Evolutionary conservation across 805 yeast species (phyloP), one percentile per base, ranked within the genome.

Genomic region (Isabelozyma heimii): DNA sequence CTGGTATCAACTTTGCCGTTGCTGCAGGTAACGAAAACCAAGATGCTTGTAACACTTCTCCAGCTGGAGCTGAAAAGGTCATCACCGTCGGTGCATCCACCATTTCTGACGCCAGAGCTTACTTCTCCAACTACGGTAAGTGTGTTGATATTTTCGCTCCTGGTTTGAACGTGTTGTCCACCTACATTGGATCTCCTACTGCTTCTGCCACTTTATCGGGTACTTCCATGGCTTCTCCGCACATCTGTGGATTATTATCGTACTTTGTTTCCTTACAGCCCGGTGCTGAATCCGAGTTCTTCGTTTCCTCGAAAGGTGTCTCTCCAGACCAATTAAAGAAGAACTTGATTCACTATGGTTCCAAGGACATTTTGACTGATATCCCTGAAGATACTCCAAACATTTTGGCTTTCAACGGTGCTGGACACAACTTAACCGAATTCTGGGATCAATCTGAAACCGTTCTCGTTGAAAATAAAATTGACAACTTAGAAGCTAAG

Each of bases 151-250:
- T 92, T 55, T 92, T 90, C 65, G 99, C 96, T 27, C 99, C 99
- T 20, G 99, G 99, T 63, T 85, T 90, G 61, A 86, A 89, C 66
- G 83, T 92, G 52, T 76, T 86, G 57, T 89, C 97, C 41, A 87
- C 92, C 37, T 88, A 87, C 66, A 87, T 85, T 66, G 94, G 95
- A 41, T 83, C 90, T 4, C 76, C 79, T 46, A 70, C 81, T 47
- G 88, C 91, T 40, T 86, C 92, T 56, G 91, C 94, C 42, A 82
- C 89, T 38, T 76, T 88, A 66, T 87, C 96, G 37, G 99, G 99
- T 72, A 92, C 97, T 9, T 92, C 98, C 13, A 92, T 92, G 99
- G 97, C 98, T 17, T 87, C 97, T 37, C 98, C 99, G 42, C 97
- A 91, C 64, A 91, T 91, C 58, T 85, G 91, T 51, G 99, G 99